These are phyloP conservation scores for Penicillium atrosanguineum DNA, from an alignment of 495 filamentous ascomycete genomes.

Conservation along the genomic window DNA sequence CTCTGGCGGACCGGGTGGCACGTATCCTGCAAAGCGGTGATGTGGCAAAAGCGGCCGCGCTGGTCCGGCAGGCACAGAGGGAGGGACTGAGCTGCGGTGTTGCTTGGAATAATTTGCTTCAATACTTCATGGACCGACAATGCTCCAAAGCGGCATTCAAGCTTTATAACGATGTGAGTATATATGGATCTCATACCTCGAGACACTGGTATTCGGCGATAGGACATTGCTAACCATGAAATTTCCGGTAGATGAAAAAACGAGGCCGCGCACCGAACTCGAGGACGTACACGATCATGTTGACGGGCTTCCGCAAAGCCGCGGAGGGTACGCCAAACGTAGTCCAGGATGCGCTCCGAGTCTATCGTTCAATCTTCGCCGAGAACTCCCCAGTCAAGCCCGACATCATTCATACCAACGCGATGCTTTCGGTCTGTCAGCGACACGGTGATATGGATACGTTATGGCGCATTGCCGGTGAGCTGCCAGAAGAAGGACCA, in stretches of 20 bases:
- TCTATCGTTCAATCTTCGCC: conserved; percentile 70
- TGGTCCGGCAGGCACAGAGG: conserved; percentile 65
- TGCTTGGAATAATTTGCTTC: conserved; percentile 84
- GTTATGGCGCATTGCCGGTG: conserved; percentile 65
- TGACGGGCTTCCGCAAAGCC: conserved; percentile 65
- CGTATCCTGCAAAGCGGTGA: conserved; percentile 52
- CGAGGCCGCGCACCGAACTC: conserved; percentile 69
- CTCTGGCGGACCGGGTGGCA: conserved; percentile 61
- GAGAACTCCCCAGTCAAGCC: conserved; percentile 58
- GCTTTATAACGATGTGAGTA: conserved; percentile 77
- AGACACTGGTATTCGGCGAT: no score
- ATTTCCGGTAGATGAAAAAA: conserved; percentile 81
- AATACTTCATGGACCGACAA: conserved; percentile 60
- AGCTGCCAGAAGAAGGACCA: conserved; percentile 59
- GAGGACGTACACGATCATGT: conserved; percentile 77
- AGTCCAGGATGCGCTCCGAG: conserved; percentile 57
- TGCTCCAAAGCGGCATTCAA: conserved; percentile 62
- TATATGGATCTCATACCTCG: background rate
- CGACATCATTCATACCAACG: conserved; percentile 79
- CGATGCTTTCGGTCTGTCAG: conserved; percentile 75
- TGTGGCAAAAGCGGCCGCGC: conserved; percentile 57
- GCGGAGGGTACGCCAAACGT: conserved; percentile 43
- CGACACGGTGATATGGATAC: conserved; percentile 67
- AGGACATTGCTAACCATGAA: conserved; percentile 7
- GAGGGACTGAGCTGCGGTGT: conserved; percentile 59